These are phyloP conservation scores for Leishmania mexicana DNA, from an alignment of 208 protist species.

Conservation along the genomic window DNA sequence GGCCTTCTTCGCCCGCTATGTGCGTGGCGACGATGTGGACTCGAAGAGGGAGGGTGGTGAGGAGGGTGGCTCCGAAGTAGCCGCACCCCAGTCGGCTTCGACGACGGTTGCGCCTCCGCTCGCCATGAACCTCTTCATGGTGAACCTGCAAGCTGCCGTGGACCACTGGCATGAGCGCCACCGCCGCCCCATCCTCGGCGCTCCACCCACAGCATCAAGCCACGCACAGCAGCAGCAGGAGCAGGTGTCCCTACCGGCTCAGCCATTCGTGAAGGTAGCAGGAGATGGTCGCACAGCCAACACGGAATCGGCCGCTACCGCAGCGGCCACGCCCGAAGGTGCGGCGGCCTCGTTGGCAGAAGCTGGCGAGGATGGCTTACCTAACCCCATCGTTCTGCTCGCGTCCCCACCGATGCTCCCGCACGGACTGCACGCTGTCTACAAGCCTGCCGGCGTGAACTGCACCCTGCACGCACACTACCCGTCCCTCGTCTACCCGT, in stretches of 20 bases:
- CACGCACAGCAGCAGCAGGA: not conserved
- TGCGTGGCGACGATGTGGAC: slow-evolving; percentile 13
- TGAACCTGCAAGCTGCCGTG: slow-evolving; percentile 37
- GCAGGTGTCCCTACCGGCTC: not conserved
- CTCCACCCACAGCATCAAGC: not conserved
- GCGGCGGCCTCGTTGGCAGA: not conserved
- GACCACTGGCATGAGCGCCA: slow-evolving; percentile 6
- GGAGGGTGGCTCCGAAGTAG: not conserved
- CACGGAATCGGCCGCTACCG: not conserved
- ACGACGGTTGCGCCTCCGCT: slow-evolving; percentile 37
- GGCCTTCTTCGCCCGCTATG: slow-evolving; percentile 48
- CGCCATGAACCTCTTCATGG: slow-evolving; percentile 30
- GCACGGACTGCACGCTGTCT: slow-evolving; percentile 60
- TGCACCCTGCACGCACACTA: slow-evolving; percentile 64
- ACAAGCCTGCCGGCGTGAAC: slow-evolving; percentile 65
- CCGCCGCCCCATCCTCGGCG: not conserved
- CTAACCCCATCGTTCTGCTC: not conserved
- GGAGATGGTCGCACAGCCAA: not conserved
- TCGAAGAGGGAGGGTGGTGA: not conserved
- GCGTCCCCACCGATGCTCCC: slow-evolving; percentile 36
- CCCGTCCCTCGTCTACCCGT: slow-evolving; percentile 48
- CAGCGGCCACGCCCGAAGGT: not conserved
- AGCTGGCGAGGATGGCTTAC: no score
- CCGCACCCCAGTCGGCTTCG: not conserved
- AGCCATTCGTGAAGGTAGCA: not conserved